Base-by-base conservation (phyloP, 2,329 filamentous ascomycete species). In the Juglanconis oblonga region DNA sequence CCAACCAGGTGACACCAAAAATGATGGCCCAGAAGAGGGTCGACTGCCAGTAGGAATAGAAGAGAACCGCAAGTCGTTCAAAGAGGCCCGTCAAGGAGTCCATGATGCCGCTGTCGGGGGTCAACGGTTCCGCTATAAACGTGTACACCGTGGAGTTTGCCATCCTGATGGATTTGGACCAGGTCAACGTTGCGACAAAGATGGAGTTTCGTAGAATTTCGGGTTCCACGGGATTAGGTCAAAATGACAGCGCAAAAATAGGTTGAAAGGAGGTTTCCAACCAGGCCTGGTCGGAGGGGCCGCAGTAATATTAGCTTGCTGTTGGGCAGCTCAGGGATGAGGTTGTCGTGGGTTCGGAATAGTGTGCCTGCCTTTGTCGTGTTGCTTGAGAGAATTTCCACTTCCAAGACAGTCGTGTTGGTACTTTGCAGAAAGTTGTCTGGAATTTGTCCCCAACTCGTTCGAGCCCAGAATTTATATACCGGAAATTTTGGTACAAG, bases 1-100 rank as follows among this genome's bases (percentile, higher is more conserved):
- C 78, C 74, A 73, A 81, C 79, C 78, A 82, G 45, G 80, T 69
- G 42, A 69, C 42, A 62, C 64, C 70, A 35, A 66, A 65, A 17
- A 59, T 45, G 48, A 40, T 57, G n/a, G 44, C 42, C 54, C 57
- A 64, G 29, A 55, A 42, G 7, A 45, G 55, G 52, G 54, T 62
- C 32, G 62, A 64, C 59, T 55, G 59, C 61, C 56, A 62, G 36
- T 54, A 40, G 4, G 61, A 53, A 31, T 40, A 58, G 55, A 64
- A 36, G 38, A 47, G 42, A 13, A 55, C 32, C 44, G 48, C 38
- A 3, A 49, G 48, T 35, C n/a, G 57, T 61, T 62, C 62, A 57
- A 57, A 64, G 5, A 48, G 24, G 40, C 40, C 38, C 31, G 58
- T 57, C 8, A 62, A 48, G 14, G 61, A 44, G 24, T 47, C 50